phyloP scores from a whole-genome alignment of 805 yeast species.

The Monosporozyma solicola region DNA sequence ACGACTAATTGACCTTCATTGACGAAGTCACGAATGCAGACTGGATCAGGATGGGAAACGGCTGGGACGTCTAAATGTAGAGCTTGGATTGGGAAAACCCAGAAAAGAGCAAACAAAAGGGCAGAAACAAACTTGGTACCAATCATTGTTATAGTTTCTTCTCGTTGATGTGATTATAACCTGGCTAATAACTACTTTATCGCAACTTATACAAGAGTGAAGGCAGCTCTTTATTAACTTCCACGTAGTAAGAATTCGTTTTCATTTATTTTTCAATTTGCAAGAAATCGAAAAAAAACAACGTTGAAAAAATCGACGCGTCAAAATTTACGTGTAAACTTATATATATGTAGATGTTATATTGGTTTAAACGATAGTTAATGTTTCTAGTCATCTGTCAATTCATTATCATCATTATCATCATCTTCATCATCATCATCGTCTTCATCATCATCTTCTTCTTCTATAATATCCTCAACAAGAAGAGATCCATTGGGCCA shows the following conservation, averaged over 20 bases:
- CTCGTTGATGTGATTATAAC: background rate
- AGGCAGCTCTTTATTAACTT: background rate
- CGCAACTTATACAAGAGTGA: background rate
- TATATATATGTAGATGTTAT: background rate
- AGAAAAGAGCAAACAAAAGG: slow-evolving; percentile 12
- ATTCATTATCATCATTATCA: background rate
- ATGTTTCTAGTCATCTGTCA: background rate
- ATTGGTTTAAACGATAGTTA: background rate
- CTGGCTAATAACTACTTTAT: background rate
- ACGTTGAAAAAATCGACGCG: background rate
- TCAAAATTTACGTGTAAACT: background rate
- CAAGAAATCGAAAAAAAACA: background rate
- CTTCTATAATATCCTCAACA: slow-evolving; percentile 36
- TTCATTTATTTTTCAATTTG: background rate
- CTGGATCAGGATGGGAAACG: slow-evolving; percentile 40
- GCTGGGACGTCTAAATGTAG: slow-evolving; percentile 50
- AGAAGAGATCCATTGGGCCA: slow-evolving; percentile 67
- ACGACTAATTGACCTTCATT: slow-evolving; percentile 80
- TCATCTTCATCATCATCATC: slow-evolving; percentile 9
- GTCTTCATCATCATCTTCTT: slow-evolving; percentile 18
- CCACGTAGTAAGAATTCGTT: background rate
- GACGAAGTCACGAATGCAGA: slow-evolving; percentile 90
- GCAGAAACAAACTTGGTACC: slow-evolving; percentile 1
- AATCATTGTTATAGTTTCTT: background rate
- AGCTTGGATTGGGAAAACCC: slow-evolving; percentile 19